phyloP scores from a whole-genome alignment of 345 rosid genomes.

The Lagerstroemia speciosa region DNA sequence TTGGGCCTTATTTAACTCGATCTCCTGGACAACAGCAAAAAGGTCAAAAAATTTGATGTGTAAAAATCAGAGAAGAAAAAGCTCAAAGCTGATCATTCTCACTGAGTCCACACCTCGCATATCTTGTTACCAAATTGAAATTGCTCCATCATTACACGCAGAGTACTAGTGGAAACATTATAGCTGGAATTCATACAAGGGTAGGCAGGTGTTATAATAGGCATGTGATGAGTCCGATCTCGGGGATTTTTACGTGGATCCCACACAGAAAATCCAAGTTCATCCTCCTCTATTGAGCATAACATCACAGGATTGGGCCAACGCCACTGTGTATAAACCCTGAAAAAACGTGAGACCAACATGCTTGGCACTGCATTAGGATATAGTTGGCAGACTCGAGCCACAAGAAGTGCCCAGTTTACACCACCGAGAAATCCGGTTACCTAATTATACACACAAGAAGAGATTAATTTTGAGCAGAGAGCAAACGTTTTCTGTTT shows the following conservation, averaged over 20 bases:
- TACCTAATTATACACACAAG: slow-evolving; percentile 32
- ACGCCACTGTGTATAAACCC: slow-evolving; percentile 66
- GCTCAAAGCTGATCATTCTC: background rate
- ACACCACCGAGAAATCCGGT: slow-evolving; percentile 81
- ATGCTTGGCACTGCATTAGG: slow-evolving; percentile 62
- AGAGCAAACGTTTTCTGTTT: background rate
- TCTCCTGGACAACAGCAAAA: slow-evolving; percentile 29
- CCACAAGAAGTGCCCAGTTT: slow-evolving; percentile 73
- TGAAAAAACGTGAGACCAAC: slow-evolving; percentile 61
- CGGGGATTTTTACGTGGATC: slow-evolving; percentile 64
- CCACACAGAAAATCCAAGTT: slow-evolving; percentile 66
- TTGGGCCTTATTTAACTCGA: slow-evolving; percentile 46
- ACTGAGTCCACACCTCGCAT: slow-evolving; percentile 37
- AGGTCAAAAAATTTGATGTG: background rate
- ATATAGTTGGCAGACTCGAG: slow-evolving; percentile 63
- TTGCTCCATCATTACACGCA: slow-evolving; percentile 67
- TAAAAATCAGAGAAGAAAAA: background rate
- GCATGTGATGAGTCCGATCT: slow-evolving; percentile 60
- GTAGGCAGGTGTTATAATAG: slow-evolving; percentile 65
- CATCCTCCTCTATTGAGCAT: slow-evolving; percentile 52
- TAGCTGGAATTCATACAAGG: slow-evolving; percentile 81
- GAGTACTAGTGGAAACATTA: slow-evolving; percentile 60
- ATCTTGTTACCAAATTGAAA: slow-evolving; percentile 53
- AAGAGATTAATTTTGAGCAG: background rate
- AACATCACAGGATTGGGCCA: slow-evolving; percentile 82